Evolutionary conservation across 2,329 filamentous ascomycete species (phyloP).

Genomic region (Onygena corvina): DNA sequence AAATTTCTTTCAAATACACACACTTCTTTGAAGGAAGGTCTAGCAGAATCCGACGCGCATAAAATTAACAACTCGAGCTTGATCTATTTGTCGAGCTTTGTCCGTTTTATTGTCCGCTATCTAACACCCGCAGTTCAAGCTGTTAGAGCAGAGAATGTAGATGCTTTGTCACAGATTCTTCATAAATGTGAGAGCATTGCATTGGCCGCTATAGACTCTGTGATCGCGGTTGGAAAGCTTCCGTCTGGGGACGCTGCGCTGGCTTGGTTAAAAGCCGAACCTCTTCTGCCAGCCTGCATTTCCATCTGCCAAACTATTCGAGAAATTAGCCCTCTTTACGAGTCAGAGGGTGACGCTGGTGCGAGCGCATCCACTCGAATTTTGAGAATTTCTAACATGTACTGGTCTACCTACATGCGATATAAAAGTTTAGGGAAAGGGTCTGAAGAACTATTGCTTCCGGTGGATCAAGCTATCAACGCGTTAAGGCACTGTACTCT

Average conservation of each 20-base stretch:
- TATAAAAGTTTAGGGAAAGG: slow-evolving; percentile 28
- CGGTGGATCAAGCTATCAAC: slow-evolving; percentile 32
- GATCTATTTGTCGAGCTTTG: slow-evolving; percentile 30
- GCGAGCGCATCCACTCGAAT: slow-evolving; percentile 20
- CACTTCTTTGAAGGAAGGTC: slow-evolving; percentile 13
- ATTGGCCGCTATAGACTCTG: slow-evolving; percentile 32
- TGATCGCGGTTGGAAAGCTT: slow-evolving; percentile 30
- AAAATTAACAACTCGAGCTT: slow-evolving; percentile 21
- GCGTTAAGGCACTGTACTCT: slow-evolving; percentile 26
- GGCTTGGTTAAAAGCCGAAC: slow-evolving; percentile 29
- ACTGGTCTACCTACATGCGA: slow-evolving; percentile 37
- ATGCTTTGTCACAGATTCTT: slow-evolving; percentile 25
- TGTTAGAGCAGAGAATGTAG: slow-evolving; percentile 22
- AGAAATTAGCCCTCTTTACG: slow-evolving; percentile 11
- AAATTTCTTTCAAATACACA: slow-evolving; percentile 19
- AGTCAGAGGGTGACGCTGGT: slow-evolving; percentile 4
- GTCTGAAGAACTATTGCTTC: slow-evolving; percentile 26
- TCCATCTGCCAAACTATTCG: slow-evolving; percentile 25
- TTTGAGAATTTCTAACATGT: slow-evolving; percentile 36
- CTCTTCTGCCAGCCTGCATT: slow-evolving; percentile 28
- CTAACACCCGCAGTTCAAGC: slow-evolving; percentile 22
- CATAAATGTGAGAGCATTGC: slow-evolving; percentile 27
- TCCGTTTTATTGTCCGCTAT: slow-evolving; percentile 33
- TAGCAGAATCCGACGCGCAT: slow-evolving; percentile 11
- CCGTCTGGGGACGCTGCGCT: slow-evolving; percentile 28